Base-by-base conservation (phyloP, 257 asterid genomes). In the Oldenlandia corymbosa region DNA sequence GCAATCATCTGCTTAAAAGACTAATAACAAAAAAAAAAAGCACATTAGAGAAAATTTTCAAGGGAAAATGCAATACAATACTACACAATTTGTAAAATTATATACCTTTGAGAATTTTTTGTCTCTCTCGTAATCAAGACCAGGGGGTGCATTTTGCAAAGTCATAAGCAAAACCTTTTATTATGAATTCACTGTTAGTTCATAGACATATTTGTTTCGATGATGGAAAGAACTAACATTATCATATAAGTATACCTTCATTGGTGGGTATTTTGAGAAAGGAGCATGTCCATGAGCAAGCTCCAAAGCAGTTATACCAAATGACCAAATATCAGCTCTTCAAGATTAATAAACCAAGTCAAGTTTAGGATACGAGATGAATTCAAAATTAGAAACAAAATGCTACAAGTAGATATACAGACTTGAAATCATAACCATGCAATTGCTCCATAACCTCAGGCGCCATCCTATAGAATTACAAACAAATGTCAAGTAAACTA, bases 211-310 rank as follows among this genome's bases (percentile, higher is more conserved):
- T 68, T 58, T 69, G 62, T 45, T 39, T 60, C 31, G 47, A 45
- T 10, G 41, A 23, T 34, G 47, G 48, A 66, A 60, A 64, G 34
- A 21, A 64, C 60, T 55, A 27, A 63, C 46, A 48, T 52, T 32
- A 24, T 39, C 52, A 52, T 61, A 52, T 55, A 50, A 49, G 26
- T 56, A 70, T 68, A 93, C 99, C 99, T 93, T 93, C 93, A 93
- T 87, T 41, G 99, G 97, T 75, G 99, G 99, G 80, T 81, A 90
- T 81, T 90, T 93, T 58, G 99, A 93, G 80, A 93, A 93, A 68
- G 99, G 99, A 57, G 99, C 99, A 78, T 93, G 99, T 56, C 99
- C 99, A 42, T 93, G 99, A 11, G 97, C 99, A 67, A 93, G 96
- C 87, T 93, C 99, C 85, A 93, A 78, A 52, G 95, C 97, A 74